Evolutionary conservation across 1,284 basidiomycete species (phyloP).

Genomic region (Ganoderma sinense): DNA sequence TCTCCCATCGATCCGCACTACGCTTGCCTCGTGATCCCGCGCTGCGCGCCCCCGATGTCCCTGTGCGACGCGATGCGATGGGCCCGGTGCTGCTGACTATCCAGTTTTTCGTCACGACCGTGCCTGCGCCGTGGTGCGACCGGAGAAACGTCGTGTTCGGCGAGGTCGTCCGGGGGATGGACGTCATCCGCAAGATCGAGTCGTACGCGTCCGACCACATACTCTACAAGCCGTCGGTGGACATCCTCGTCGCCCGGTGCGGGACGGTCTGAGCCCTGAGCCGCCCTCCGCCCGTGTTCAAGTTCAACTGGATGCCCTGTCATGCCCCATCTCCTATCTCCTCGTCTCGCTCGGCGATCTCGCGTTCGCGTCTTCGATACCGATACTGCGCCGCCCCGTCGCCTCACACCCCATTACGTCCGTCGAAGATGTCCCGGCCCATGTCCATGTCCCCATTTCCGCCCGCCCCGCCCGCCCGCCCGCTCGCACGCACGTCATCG

Average conservation of each 20-base stretch:
- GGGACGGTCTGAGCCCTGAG: constrained; percentile 25
- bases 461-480: background rate
- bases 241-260: constrained; percentile 41
- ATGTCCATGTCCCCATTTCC: background rate
- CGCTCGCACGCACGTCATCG: background rate
- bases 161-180: constrained; percentile 47
- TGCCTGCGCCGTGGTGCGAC: constrained; percentile 65
- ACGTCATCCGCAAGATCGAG: constrained; percentile 52
- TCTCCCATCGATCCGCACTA: background rate
- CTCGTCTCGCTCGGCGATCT: background rate
- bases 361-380: background rate
- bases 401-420: background rate
- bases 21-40: background rate
- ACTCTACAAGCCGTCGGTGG: constrained; percentile 44
- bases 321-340: too few species aligned
- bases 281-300: background rate
- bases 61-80: background rate
- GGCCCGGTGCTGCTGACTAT: background rate
- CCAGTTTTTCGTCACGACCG: constrained; percentile 78
- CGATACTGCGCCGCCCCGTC: background rate
- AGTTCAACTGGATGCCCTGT: background rate
- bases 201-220: constrained; percentile 43
- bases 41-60: background rate
- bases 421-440: background rate
- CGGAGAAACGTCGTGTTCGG: constrained; percentile 62